Base-by-base conservation (phyloP, 2,329 filamentous ascomycete genomes). In the Fusarium sp. region DNA sequence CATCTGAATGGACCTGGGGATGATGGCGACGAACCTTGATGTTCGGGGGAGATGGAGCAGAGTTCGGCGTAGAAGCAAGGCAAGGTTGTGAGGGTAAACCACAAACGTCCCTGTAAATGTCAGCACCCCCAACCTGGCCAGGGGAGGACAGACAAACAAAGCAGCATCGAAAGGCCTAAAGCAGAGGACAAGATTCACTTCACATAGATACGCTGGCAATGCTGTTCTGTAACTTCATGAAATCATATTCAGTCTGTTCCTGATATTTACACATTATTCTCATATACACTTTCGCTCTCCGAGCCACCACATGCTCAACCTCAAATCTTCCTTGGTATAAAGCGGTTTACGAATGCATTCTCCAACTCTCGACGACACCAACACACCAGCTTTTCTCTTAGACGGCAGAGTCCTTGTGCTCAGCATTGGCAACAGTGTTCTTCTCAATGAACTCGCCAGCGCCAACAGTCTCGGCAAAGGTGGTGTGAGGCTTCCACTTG, bases 401-500 rank as follows among this genome's bases (percentile, higher is more conserved):
- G 58, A 77, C 77, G 59, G 74, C 73, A 46, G 78, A 76, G 64
- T 70, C 70, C 36, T 75, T 75, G 27, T 77, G 74, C 73, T 79
- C 77, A 43, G 73, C 64, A 58, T 79, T 72, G 60, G 68, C 74
- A 18, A 77, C 68, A 9, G 64, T 10, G 31, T 66, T 57, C 73
- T 78, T 78, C 71, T 82, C 78, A 6, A 78, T 60, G 71, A 78
- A 73, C 7, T 77, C 73, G 48, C 74, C 77, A 64, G 75, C 71
- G 18, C 71, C 76, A 23, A 70, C 66, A 53, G 68, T 88, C 51
- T 80, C 78, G 55, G 91, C 90, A 72, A 92, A 95, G 73, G 92
- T 94, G 74, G 84, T 84, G 76, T 87, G 87, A 44, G 92, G 92
- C 81, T 86, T 88, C 93, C 94, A 96, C 83, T 90, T 91, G 82